Base-by-base conservation (phyloP, 2,329 filamentous ascomycete genomes). In the Hypoxylon rubiginosum region DNA sequence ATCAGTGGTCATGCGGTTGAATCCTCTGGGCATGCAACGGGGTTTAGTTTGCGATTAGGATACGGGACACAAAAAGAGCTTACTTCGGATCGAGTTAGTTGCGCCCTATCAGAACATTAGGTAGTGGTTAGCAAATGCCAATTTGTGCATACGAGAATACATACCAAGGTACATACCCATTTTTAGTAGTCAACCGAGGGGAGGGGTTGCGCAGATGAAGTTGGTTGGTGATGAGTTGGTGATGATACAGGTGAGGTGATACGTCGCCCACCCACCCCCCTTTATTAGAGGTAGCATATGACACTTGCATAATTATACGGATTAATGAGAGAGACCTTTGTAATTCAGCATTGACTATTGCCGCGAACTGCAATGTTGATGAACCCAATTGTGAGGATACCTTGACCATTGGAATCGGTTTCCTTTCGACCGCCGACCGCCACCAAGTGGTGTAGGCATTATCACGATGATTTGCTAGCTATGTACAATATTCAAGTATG, bases 21-120 rank as follows among this genome's bases (percentile, higher is more conserved):
- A 43, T 43, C 32, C 58, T 41, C 41, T 50, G 43, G 39, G 43
- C 64, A 58, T 63, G 41, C 48, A 54, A 32, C 54, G 45, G 36
- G 56, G 34, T 58, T 58, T 58, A 63, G 64, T 67, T 67, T 67
- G 64, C 58, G 58, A 53, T 15, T 58, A 70, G 67, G 67, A 68
- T 70, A 70, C 53, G 65, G 67, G 11, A 15, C 4, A 46, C 45
- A 39, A 43, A 45, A 43, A 65, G 56, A 53, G 62, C 56, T 4
- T 54, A 58, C 36, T 58, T 49, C 56, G 21, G 21, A 54, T 19
- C 34, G 26, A 46, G 46, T 41, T 55, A 24, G 58, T 51, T 52
- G n/a, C 46, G 41, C 50, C 60, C 56, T 51, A 53, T 60, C 43
- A 17, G 6, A 21, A 11, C n/a, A 54, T 26, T 39, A 60, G 30